A percentile compares a stretch with the other conserved stretches of the same genome.
Evolutionary conservation across 2,329 filamentous ascomycete species (phyloP).

Genomic region (Colletotrichum theobromicola): DNA sequence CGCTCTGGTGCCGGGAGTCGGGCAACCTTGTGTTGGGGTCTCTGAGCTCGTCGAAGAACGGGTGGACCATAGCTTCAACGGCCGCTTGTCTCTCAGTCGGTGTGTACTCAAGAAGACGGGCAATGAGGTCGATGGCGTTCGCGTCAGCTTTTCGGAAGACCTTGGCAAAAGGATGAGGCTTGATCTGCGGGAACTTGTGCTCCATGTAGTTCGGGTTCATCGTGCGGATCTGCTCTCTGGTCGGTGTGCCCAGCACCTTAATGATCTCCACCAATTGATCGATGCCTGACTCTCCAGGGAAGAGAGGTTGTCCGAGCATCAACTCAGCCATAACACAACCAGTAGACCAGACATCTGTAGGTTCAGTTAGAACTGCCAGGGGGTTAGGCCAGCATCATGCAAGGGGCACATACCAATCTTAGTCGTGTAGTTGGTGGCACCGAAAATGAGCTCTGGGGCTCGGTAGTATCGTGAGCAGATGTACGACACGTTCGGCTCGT

Average conservation of each 20-base stretch:
- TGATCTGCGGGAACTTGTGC: slow-evolving; percentile 99
- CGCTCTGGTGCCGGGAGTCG: slow-evolving; percentile 89
- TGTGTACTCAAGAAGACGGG: slow-evolving; percentile 92
- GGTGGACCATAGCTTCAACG: slow-evolving; percentile 96
- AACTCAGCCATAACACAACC: slow-evolving; percentile 99
- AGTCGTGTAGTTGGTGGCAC: slow-evolving; percentile 98
- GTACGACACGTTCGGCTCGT: slow-evolving; percentile 99
- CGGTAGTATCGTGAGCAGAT: slow-evolving; percentile 99
- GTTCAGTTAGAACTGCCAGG: slow-evolving; percentile 6
- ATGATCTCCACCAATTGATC: slow-evolving; percentile 99
- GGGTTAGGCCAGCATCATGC: background rate
- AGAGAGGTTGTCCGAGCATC: slow-evolving; percentile 97
- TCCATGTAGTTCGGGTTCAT: slow-evolving; percentile 99
- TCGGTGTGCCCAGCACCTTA: slow-evolving; percentile 96
- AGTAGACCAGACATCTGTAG: slow-evolving; percentile 95
- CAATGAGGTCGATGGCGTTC: slow-evolving; percentile 94
- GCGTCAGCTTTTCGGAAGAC: slow-evolving; percentile 96
- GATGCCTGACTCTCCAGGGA: slow-evolving; percentile 97
- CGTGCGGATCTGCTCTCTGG: slow-evolving; percentile 95
- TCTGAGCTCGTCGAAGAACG: slow-evolving; percentile 96
- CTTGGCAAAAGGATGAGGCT: slow-evolving; percentile 98
- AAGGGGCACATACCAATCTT: slow-evolving; percentile 83
- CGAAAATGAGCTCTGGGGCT: slow-evolving; percentile 96
- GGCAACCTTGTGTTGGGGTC: slow-evolving; percentile 91
- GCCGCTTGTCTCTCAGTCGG: slow-evolving; percentile 93